Base-by-base conservation (phyloP, 345 rosid species). In the Hevea brasiliensis region DNA sequence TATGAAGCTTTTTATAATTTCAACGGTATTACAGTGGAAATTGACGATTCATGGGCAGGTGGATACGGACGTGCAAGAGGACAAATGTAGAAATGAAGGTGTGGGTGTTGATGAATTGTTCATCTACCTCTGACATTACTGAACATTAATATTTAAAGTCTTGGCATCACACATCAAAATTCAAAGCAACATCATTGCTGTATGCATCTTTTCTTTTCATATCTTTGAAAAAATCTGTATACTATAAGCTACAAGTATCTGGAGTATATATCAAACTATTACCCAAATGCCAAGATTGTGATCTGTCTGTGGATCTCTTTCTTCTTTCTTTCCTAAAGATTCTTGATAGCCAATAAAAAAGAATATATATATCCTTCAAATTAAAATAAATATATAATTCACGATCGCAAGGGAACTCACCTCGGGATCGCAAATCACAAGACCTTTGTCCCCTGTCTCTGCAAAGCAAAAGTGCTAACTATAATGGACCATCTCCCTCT, bases 351-450 rank as follows among this genome's bases (percentile, higher is more conserved):
- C n/a, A n/a, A n/a, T n/a, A n/a, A n/a, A n/a, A n/a, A n/a, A n/a
- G n/a, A n/a, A n/a, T 0, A 13, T 7, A 32, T 32, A 32, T 32
- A 32, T 32, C n/a, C n/a, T n/a, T n/a, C n/a, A n/a, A 32, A 32
- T 32, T 32, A 32, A 32, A 32, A 32, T 32, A 32, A 32, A 32
- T 1, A 4, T 32, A 4, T 32, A 32, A 32, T 32, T 4, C 29
- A 47, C 26, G 41, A 71, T 64, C 60, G 56, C 41, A 70, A 70
- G 63, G 76, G 69, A 71, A 73, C 67, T 65, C 54, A n/a, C 71
- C 79, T 82, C 59, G 81, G 83, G 79, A 77, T 79, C 79, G 76
- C 57, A 53, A 62, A 71, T 47, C 50, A 65, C 56, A 61, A 76
- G 26, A 57, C 21, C 23, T 53, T 74, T 70, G 77, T 77, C 80